phyloP scores from a whole-genome alignment of 768 basidiomycete genomes.

The Suillus americanus region DNA sequence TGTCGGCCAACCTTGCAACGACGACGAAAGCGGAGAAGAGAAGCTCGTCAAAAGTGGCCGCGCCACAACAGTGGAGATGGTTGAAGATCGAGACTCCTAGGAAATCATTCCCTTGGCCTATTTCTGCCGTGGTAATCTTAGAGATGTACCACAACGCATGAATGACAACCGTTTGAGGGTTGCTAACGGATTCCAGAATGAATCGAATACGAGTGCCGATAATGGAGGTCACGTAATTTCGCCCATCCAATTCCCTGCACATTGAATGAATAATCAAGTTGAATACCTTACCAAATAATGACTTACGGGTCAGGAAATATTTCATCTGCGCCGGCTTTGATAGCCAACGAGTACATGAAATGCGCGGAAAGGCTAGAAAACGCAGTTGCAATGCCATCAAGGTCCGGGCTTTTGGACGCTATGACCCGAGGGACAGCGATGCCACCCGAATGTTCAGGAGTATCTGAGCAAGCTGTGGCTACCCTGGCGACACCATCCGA shows the following conservation, averaged over 20 bases:
- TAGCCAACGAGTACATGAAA: slow-evolving; percentile 6
- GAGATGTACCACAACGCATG: slow-evolving; percentile 35
- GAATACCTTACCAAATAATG: background rate
- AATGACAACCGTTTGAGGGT: slow-evolving; percentile 28
- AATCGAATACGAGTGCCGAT: slow-evolving; percentile 20
- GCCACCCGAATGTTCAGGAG: background rate
- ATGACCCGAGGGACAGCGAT: background rate
- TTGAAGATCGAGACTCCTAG: slow-evolving; percentile 29
- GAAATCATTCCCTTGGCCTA: slow-evolving; percentile 21
- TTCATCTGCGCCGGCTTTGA: slow-evolving; percentile 6
- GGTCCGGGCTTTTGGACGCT: background rate
- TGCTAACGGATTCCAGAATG: slow-evolving; percentile 21
- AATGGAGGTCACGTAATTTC: slow-evolving; percentile 8
- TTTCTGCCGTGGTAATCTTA: slow-evolving; percentile 20
- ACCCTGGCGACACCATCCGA: slow-evolving; percentile 13
- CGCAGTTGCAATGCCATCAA: slow-evolving; percentile 2
- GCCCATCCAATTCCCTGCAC: slow-evolving; percentile 19
- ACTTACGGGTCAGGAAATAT: slow-evolving; percentile 9
- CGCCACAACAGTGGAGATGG: slow-evolving; percentile 29
- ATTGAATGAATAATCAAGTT: background rate
- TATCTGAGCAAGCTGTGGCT: background rate
- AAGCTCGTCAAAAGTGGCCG: slow-evolving; percentile 30
- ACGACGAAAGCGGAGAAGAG: slow-evolving; percentile 34
- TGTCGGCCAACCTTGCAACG: slow-evolving; percentile 37
- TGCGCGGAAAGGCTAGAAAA: slow-evolving; percentile 5